Percentiles rank a stretch among this genome's conserved stretches.
Evolutionary conservation across 768 basidiomycete genomes (phyloP).

Genomic region (Calocybe indica): DNA sequence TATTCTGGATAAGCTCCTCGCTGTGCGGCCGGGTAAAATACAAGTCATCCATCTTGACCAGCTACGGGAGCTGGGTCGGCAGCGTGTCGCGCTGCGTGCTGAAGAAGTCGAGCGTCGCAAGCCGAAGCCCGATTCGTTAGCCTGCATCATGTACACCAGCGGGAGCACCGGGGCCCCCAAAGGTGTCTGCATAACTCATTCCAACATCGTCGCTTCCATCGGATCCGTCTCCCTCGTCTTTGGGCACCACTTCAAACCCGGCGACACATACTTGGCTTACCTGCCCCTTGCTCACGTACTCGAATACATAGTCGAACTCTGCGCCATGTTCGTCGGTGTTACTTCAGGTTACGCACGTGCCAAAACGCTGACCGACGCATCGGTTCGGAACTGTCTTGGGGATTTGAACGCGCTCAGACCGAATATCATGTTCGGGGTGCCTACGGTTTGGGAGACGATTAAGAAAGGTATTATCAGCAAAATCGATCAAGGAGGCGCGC

Average conservation of each 20-base stretch:
- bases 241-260: slow-evolving; percentile 52
- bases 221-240: slow-evolving; percentile 74
- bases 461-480: slow-evolving; percentile 89
- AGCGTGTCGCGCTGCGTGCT: slow-evolving; percentile 27
- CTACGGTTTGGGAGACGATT: slow-evolving; percentile 95
- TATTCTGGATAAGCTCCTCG: slow-evolving; percentile 54
- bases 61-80: slow-evolving; percentile 58
- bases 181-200: slow-evolving; percentile 85
- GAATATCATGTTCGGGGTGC: slow-evolving; percentile 91
- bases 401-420: slow-evolving; percentile 83
- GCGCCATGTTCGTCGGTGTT: slow-evolving; percentile 70
- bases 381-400: slow-evolving; percentile 84
- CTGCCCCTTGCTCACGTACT: slow-evolving; percentile 93
- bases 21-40: slow-evolving; percentile 49
- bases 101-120: slow-evolving; percentile 44
- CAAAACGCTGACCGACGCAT: slow-evolving; percentile 93
- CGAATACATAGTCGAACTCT: slow-evolving; percentile 89
- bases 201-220: slow-evolving; percentile 82
- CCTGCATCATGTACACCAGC: slow-evolving; percentile 69
- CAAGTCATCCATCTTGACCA: slow-evolving; percentile 63
- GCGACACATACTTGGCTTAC: slow-evolving; percentile 81
- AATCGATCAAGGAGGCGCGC: slow-evolving; percentile 57
- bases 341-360: slow-evolving; percentile 85
- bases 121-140: slow-evolving; percentile 36
- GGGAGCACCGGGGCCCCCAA: slow-evolving; percentile 93